Evolutionary conservation across 2,329 filamentous ascomycete species (phyloP), one percentile per base, ranked within the genome.

Genomic region (Thielaviopsis punctulata): DNA sequence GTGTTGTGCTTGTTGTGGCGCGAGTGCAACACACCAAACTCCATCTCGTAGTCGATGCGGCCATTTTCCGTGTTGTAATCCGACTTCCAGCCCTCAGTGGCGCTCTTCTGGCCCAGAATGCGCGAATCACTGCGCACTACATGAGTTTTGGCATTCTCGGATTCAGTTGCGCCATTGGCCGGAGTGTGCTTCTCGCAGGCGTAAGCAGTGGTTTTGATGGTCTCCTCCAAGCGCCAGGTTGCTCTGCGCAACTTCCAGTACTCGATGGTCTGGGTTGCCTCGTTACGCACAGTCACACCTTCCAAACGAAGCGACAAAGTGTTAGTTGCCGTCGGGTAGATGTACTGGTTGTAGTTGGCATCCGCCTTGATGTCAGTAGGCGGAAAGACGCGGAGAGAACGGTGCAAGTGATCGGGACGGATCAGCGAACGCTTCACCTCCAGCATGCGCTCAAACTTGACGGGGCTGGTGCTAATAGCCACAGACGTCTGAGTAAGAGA

Each of bases 181-280:
- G 76, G 72, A 8, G 73, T 66, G 67, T 96, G 92, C 64, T 82
- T 84, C 33, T 74, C 62, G 69, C 92, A 96, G 18, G 86, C 84
- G 1, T 84, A 82, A 0, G 86, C 86, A 39, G 90, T 72, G 36
- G 82, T 81, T 66, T 82, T 84, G 64, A 87, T 77, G 10, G 80
- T 83, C 71, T 98, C 90, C 62, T 95, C 89, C 51, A 98, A 82
- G 58, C 85, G 80, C 90, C 90, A 98, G 57, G 84, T 86, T 58
- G 95, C 75, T 66, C 93, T 92, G 65, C 89, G 86, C 25, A 98
- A 73, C 60, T 84, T 83, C 90, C 90, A 96, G 62, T 79, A 75
- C 63, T 80, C 77, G 56, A 92, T 76, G 6, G 80, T 89, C 63
- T 84, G 81, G 55, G 76, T 77, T 43, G 80, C 77, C 36, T 74